Base-by-base conservation (phyloP, 2,329 filamentous ascomycete species). In the Sporothrix pallida region DNA sequence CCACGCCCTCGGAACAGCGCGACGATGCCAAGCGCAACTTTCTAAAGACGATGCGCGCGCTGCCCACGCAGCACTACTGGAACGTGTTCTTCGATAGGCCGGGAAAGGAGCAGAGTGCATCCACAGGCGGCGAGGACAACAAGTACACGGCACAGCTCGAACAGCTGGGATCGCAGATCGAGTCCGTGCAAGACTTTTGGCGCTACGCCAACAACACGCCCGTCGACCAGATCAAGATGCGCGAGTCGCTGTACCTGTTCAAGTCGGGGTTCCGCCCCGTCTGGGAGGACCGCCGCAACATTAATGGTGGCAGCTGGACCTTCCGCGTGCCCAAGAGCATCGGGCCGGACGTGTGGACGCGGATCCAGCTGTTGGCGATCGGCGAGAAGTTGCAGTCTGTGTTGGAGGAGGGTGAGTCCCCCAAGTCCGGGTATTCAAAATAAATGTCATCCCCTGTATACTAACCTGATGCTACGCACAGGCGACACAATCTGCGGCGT, bases 401-500 rank as follows among this genome's bases (percentile, higher is more conserved):
- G 17, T 85, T 97, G 12, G 92, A 92, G 71, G 86, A 88, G 74
- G 88, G 92, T 93, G 81, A 79, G 87, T 82, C 50, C 20, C 46
- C 31, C 31, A 13, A 15, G 12, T 13, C 37, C n/a, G n/a, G n/a
- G n/a, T n/a, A n/a, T n/a, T n/a, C n/a, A n/a, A n/a, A n/a, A n/a
- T n/a, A n/a, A n/a, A n/a, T n/a, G n/a, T n/a, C n/a, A n/a, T n/a
- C 31, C 31, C 15, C 58, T 12, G 2, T 13, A n/a, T 56, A 56
- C 52, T 56, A 12, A 56, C 52, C 52, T 20, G 7, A 4, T 56
- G 20, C 52, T 56, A 12, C 52, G 9, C 52, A 37, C 31, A 94
- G 93, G 90, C 75, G 92, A 94, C 81, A 94, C 97, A 80, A 92
- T 98, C 78, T 96, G 95, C 81, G 95, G 95, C 70, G 91, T 98